These are phyloP conservation scores for Tanacetum coccineum DNA, from an alignment of 129 eudicot species.

Conservation along the genomic window DNA sequence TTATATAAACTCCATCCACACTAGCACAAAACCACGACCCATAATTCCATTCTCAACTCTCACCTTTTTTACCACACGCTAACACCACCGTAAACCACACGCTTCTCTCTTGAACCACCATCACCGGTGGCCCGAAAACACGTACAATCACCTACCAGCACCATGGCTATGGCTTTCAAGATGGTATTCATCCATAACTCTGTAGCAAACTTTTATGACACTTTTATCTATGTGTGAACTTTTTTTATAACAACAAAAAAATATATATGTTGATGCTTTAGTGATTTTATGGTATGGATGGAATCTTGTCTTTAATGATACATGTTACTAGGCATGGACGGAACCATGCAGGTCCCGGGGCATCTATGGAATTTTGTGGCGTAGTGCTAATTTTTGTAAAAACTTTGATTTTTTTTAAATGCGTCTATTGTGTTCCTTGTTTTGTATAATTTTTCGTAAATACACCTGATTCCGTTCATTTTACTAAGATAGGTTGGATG, in stretches of 20 bases:
- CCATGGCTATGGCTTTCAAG: slow-evolving; percentile 53
- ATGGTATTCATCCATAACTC: slow-evolving; percentile 20
- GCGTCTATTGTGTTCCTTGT: too few relatives aligned
- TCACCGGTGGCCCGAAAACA: slow-evolving; percentile 1
- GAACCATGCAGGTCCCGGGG: too few relatives aligned
- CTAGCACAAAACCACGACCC: slow-evolving; percentile 10
- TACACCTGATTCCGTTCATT: too few relatives aligned
- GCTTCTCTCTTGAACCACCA: slow-evolving; percentile 3
- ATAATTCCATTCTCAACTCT: slow-evolving; percentile 9
- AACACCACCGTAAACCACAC: slow-evolving; percentile 11
- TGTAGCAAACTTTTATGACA: neutral
- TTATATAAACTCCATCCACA: slow-evolving; percentile 23
- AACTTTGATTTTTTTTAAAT: too few relatives aligned
- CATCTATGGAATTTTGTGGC: too few relatives aligned
- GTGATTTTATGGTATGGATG: too few relatives aligned
- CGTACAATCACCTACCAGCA: slow-evolving; percentile 28
- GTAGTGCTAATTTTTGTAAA: too few relatives aligned
- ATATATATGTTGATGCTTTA: too few relatives aligned
- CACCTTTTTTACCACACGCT: neutral
- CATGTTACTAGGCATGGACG: too few relatives aligned
- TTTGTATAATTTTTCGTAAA: too few relatives aligned
- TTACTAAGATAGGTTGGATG: too few relatives aligned
- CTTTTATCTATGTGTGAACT: neutral
- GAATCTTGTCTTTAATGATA: too few relatives aligned
- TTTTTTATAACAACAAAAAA: neutral